Base-by-base conservation (phyloP, 768 basidiomycete species). In the Boletus pseudopeckii region DNA sequence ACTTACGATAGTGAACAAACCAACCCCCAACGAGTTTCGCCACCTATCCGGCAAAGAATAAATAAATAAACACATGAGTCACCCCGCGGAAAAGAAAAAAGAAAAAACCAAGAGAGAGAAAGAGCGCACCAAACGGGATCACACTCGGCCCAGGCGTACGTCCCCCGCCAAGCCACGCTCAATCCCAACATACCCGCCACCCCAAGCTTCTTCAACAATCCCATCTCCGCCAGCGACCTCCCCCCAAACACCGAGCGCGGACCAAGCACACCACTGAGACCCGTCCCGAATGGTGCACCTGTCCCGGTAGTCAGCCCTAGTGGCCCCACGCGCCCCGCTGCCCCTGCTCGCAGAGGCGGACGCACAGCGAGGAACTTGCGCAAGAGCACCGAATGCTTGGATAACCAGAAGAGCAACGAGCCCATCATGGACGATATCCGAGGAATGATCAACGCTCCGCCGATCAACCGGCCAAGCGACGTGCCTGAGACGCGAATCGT, bases 1-100 rank as follows among this genome's bases (percentile, higher is more conserved):
- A 40, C 47, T n/a, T 14, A 48, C 86, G 53, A 85, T 75, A 5
- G 85, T 74, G 64, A 88, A 90, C 8, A 88, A 58, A 0, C 85
- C 86, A 1, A 89, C 72, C 0, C 88, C 88, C 42, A 90, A 61
- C 7, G 80, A 72, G 63, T 90, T 90, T 47, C 88, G 74, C 86
- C 86, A 81, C 76, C 77, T 78, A 22, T 10, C 4, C 22, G 26
- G 24, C 15, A 22, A 8, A 26, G 26, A 34, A 11, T 4, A 14
- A 7, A 13, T 8, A 11, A 10, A 17, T 11, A 14, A 17, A n/a
- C 40, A 9, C 10, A 33, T 63, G 33, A 58, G 50, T 20, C 20
- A 15, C 0, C 7, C 15, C 3, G 2, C 8, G 3, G 2, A 30
- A 18, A 40, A 8, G 10, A 50, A 24, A 11, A 10, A 41, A n/a